Evolutionary conservation across 2,329 filamentous ascomycete genomes (phyloP).

Genomic region (Scorias spongiosa): DNA sequence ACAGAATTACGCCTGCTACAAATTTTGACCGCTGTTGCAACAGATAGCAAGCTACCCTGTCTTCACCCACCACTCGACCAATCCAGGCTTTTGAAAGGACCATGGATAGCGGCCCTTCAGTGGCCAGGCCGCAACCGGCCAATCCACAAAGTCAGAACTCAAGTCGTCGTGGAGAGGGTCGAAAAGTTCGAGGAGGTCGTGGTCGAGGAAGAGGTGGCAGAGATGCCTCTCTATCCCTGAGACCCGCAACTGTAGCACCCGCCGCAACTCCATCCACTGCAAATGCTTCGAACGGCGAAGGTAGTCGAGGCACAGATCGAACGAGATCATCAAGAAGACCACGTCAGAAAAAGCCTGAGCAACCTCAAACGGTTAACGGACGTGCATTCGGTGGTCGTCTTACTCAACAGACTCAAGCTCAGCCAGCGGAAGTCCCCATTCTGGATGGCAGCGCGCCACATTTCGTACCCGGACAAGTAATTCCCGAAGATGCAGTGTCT

Average conservation of each 20-base stretch:
- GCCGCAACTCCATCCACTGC: conserved; percentile 2
- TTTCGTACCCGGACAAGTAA: conserved; percentile 32
- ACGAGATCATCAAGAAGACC: not conserved
- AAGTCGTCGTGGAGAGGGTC: not conserved
- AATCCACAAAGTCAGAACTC: not conserved
- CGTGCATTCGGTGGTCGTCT: conserved; percentile 35
- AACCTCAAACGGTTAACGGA: conserved; percentile 24
- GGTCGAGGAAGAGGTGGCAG: conserved; percentile 12
- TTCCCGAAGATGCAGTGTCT: conserved; percentile 15
- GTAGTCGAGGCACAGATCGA: conserved; percentile 2
- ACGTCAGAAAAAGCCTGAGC: not conserved
- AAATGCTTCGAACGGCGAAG: conserved; percentile 4
- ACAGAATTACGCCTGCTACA: too few species aligned
- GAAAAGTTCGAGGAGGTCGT: conserved; percentile 10
- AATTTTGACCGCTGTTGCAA: too few species aligned
- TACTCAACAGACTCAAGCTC: conserved; percentile 26
- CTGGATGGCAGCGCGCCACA: conserved; percentile 36
- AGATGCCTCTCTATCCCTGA: conserved; percentile 13
- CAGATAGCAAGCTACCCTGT: too few species aligned
- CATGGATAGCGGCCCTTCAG: not conserved
- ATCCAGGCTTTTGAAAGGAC: not conserved
- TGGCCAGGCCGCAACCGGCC: not conserved
- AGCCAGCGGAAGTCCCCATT: conserved; percentile 12
- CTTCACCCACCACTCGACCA: too few species aligned
- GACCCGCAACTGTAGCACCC: conserved; percentile 19